A percentile compares a stretch with the other conserved stretches of the same genome.
phyloP scores from a whole-genome alignment of 164 flowering plant species.

The Chloranthus sessilifolius region DNA sequence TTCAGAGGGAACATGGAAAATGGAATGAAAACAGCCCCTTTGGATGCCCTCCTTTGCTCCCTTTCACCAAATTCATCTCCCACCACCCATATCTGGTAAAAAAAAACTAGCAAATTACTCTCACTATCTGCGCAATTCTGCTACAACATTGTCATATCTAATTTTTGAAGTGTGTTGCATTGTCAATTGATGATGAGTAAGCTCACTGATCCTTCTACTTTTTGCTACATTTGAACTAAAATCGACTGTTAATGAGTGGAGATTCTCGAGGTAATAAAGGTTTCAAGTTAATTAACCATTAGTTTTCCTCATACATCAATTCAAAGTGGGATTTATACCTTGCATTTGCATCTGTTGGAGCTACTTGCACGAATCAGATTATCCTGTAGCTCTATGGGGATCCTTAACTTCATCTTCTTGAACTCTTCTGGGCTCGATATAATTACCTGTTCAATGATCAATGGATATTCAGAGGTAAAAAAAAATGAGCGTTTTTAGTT shows the following conservation, averaged over 20 bases:
- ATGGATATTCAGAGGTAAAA: not conserved
- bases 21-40: constrained; percentile 51
- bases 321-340: too few relatives aligned
- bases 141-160: too few relatives aligned
- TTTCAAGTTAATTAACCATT: too few relatives aligned
- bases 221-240: too few relatives aligned
- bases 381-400: constrained; percentile 6
- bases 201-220: too few relatives aligned
- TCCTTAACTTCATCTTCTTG: constrained; percentile 17
- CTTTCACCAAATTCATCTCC: constrained; percentile 38
- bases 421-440: constrained; percentile 8
- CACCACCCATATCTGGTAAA: constrained; percentile 44
- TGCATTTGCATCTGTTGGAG: too few relatives aligned
- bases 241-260: too few relatives aligned
- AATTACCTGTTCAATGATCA: constrained; percentile 13
- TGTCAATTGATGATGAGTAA: too few relatives aligned
- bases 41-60: constrained; percentile 36
- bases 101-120: not conserved
- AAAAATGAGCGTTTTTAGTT: not conserved
- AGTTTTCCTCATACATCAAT: too few relatives aligned
- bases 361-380: constrained; percentile 11
- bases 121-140: constrained; percentile 16
- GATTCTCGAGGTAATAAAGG: too few relatives aligned
- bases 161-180: too few relatives aligned
- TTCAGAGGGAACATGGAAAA: constrained; percentile 38